These are phyloP conservation scores for Peribolospora kevripleyi DNA, from an alignment of 768 basidiomycete genomes.

Conservation along the genomic window DNA sequence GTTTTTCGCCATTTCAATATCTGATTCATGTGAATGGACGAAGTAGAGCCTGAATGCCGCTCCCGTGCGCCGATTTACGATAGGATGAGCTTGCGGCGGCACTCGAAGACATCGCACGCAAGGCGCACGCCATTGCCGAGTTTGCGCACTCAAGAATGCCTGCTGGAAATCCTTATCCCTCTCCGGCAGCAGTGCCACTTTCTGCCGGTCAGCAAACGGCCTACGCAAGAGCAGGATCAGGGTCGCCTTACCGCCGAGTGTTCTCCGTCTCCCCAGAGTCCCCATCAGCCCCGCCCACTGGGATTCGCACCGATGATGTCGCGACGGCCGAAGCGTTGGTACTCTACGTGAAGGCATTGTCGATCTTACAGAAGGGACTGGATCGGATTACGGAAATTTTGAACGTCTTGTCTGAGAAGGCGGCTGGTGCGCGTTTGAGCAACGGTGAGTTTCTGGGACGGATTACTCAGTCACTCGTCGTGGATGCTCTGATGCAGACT, in stretches of 20 bases:
- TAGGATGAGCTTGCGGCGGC: conserved; percentile 32
- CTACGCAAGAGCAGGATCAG: neutral
- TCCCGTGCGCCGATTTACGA: too few species aligned
- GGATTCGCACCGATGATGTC: conserved; percentile 5
- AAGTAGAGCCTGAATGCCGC: too few species aligned
- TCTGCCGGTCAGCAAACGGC: conserved; percentile 45
- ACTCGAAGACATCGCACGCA: conserved; percentile 80
- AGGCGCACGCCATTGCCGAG: conserved; percentile 74
- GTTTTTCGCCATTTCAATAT: too few species aligned
- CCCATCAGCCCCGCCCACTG: neutral
- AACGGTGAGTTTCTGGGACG: conserved; percentile 50
- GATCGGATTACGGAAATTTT: conserved; percentile 43
- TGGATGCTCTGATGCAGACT: conserved; percentile 4
- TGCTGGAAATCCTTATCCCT: too few species aligned
- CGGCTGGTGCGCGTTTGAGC: conserved; percentile 39
- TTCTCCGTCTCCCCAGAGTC: conserved; percentile 9
- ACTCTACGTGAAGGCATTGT: conserved; percentile 73
- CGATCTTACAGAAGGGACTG: conserved; percentile 80
- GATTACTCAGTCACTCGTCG: conserved; percentile 14
- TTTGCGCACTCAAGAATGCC: conserved; percentile 46
- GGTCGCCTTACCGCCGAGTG: conserved; percentile 8
- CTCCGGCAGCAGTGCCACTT: conserved; percentile 48
- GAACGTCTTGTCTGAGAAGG: conserved; percentile 45
- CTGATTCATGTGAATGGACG: too few species aligned
- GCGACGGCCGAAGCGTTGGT: conserved; percentile 40